Base-by-base conservation (phyloP, 1,139 yeast species). In the Geotrichum carabidarum region DNA sequence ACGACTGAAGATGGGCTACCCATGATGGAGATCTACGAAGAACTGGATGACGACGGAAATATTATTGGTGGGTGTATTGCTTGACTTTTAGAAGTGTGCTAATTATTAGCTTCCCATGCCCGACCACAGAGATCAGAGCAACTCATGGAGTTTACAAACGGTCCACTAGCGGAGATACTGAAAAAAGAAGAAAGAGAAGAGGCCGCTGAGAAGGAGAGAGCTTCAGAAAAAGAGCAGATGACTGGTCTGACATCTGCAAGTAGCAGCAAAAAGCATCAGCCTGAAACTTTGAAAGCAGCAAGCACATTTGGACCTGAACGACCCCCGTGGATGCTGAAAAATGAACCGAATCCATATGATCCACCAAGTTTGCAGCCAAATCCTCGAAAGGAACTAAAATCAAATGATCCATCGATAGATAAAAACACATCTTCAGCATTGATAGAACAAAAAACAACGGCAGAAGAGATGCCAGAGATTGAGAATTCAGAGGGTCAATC, bases 1-100 rank as follows among this genome's bases (percentile, higher is more conserved):
- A 53, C 41, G 56, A 68, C 73, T 35, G 78, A 74, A 51, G 81
- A 75, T 18, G 81, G 76, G 0, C 66, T 83, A 3, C 89, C 88
- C 0, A 69, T 83, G 15, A 82, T 90, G 83, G 97, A 90, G 56
- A 90, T 90, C 22, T 77, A 84, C 51, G 97, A 91, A 65, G 90
- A 86, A 55, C 70, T 91, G 44, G 96, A 90, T 67, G 95, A 86
- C 0, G 82, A 86, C 11, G 96, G 83, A 0, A 82, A 85, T 59
- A 76, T 89, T 0, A 65, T 84, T 0, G 62, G 56, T 53, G 15
- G 40, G 61, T 56, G 4, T 31, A 14, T 49, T 37, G 14, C 41
- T 22, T 12, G 31, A 8, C 9, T 12, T 37, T n/a, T 46, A 17
- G 8, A 34, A 32, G 17, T 15, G 12, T 27, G 27, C 49, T 48